phyloP scores from a whole-genome alignment of 2,329 filamentous ascomycete species.

The Colletotrichum tamarilloi region DNA sequence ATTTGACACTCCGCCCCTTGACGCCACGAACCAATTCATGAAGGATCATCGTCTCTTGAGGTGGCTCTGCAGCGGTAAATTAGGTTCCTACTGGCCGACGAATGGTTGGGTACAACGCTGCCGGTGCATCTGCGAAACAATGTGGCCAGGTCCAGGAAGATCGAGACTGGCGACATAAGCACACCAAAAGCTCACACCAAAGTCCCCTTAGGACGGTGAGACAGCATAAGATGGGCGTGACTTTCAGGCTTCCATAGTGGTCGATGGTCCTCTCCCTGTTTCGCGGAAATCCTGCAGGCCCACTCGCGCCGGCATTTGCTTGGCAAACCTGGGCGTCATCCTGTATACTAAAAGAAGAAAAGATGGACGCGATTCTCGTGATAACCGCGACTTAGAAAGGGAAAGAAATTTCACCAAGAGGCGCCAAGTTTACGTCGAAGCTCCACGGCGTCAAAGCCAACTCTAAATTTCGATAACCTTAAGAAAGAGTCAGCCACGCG shows the following conservation, averaged over 20 bases:
- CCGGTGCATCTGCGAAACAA: not conserved
- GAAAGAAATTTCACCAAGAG: not conserved
- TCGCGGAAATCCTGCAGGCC: slow-evolving; percentile 26
- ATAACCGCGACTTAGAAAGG: not conserved
- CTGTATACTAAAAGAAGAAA: not conserved
- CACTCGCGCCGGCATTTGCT: slow-evolving; percentile 2
- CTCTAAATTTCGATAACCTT: not conserved
- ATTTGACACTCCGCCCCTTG: slow-evolving; percentile 12
- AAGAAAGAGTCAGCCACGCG: not conserved
- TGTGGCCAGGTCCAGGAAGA: not conserved
- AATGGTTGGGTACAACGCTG: slow-evolving; percentile 3
- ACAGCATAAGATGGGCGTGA: not conserved
- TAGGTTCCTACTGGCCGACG: slow-evolving; percentile 3
- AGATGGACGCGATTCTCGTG: not conserved
- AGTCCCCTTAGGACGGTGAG: not conserved
- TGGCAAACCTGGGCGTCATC: slow-evolving; percentile 18
- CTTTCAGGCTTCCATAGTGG: not conserved
- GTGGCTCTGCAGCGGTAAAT: slow-evolving; percentile 4
- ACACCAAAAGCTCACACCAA: not conserved
- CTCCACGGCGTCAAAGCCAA: not conserved
- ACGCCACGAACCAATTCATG: slow-evolving; percentile 10
- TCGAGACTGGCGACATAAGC: slow-evolving; percentile 7
- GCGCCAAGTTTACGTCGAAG: no score
- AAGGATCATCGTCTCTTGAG: slow-evolving; percentile 20
- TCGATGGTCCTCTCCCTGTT: not conserved